phyloP scores from a whole-genome alignment of 169 alveolate species.

The Cryptosporidium bovis region DNA sequence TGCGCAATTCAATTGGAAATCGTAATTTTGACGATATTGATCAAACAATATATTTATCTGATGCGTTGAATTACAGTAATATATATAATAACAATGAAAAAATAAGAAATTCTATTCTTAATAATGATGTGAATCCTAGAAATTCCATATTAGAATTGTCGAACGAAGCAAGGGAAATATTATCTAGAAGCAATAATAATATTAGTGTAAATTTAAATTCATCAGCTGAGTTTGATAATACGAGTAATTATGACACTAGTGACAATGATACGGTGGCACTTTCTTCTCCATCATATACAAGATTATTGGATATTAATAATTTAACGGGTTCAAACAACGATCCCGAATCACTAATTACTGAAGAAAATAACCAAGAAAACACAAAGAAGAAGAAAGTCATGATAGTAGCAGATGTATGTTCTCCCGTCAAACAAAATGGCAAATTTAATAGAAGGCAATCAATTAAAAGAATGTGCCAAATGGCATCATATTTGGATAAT shows the following conservation, averaged over 20 bases:
- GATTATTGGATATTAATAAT: slow-evolving; percentile 25
- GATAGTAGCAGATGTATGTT: slow-evolving; percentile 25
- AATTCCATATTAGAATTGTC: slow-evolving; percentile 30
- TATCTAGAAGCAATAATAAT: neutral
- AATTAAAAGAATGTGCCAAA: slow-evolving; percentile 61
- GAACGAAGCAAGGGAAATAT: slow-evolving; percentile 47
- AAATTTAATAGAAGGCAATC: slow-evolving; percentile 69
- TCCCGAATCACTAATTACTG: neutral
- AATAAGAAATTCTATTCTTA: neutral
- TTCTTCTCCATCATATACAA: slow-evolving; percentile 71
- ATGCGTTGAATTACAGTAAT: neutral
- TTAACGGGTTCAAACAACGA: slow-evolving; percentile 1
- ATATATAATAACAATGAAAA: neutral
- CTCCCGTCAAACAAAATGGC: slow-evolving; percentile 10
- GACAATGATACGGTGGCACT: slow-evolving; percentile 62
- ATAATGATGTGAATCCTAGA: neutral
- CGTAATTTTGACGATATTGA: neutral
- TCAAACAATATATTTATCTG: slow-evolving; percentile 20
- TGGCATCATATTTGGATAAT: slow-evolving; percentile 59
- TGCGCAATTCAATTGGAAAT: neutral
- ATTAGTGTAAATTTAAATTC: neutral
- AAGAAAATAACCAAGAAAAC: neutral
- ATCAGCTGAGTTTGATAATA: neutral
- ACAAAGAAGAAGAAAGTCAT: slow-evolving; percentile 20
- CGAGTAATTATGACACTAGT: neutral